Percentiles rank a stretch among this genome's conserved stretches.
These are phyloP conservation scores for Saksenaea oblongispora DNA, from an alignment of 371 early-diverging fungal genomes.

Conservation along the genomic window DNA sequence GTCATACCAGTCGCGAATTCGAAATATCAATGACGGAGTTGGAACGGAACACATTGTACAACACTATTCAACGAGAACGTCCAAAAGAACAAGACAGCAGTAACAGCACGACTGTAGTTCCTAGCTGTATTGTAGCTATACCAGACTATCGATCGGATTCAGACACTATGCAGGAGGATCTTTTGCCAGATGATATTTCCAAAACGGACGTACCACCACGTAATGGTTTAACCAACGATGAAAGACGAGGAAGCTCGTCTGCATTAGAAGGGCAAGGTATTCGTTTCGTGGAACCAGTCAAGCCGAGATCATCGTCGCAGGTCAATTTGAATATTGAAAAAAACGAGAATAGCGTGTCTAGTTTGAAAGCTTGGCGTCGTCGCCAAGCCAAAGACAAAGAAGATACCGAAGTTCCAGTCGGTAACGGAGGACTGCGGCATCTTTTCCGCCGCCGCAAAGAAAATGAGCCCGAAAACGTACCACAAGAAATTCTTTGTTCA, in stretches of 20 bases:
- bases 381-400: constrained; percentile 10
- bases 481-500: neutral
- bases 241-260: constrained; percentile 13
- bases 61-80: constrained; percentile 25
- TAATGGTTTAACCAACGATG: neutral
- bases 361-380: constrained; percentile 31
- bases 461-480: constrained; percentile 2
- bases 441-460: constrained; percentile 31
- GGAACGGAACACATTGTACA: constrained; percentile 34
- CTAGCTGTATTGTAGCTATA: neutral
- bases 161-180: constrained; percentile 32
- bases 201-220: neutral
- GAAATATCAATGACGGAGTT: constrained; percentile 23
- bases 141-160: constrained; percentile 10
- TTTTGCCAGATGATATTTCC: constrained; percentile 28
- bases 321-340: constrained; percentile 22
- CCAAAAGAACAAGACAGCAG: constrained; percentile 1
- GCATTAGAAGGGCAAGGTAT: constrained; percentile 31
- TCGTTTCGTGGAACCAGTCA: constrained; percentile 45
- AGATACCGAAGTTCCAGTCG: neutral
- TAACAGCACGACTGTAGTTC: neutral
- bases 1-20: constrained; percentile 13
- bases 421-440: constrained; percentile 26
- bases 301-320: constrained; percentile 19
- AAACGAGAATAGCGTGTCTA: constrained; percentile 38